Evolutionary conservation across 1,284 basidiomycete genomes (phyloP), one percentile per base, ranked within the genome.

Genomic region (Termitomyces sp.): DNA sequence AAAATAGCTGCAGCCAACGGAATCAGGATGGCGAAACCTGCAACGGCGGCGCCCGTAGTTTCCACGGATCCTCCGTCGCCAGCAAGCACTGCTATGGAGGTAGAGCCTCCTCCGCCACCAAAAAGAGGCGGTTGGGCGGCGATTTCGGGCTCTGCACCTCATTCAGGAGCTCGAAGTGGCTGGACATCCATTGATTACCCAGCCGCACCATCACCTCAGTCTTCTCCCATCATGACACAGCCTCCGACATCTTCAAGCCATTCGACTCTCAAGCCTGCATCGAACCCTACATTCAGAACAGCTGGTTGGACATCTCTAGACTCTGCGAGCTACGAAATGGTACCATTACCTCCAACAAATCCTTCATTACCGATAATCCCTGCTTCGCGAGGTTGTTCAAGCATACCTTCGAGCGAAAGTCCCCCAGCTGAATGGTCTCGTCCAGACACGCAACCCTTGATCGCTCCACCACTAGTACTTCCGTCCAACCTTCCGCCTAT

Each of bases 1-100:
- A 90, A 90, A 68, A 81, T 90, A 36, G 88, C 89, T 9, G 86
- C 82, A 55, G 88, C 90, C 0, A 82, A 80, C 39, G 89, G 90
- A 4, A 81, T 91, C 62, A 88, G 80, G 68, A 81, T 90, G 71
- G 65, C 78, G 0, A 86, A 83, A 63, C 74, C 81, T 26, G 56
- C 67, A 39, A 8, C 39, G 43, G 30, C 36, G 21, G 5, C 40
- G 5, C 58, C 59, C 21, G 12, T 53, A 9, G 48, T 55, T 39
- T 12, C 63, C 1, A 38, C 55, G n/a, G 42, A 68, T 39, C 53
- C 67, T 33, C 58, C 68, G 52, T 41, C 68, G 21, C 55, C 68
- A 39, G 41, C 65, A 15, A 48, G 62, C 55, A 48, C 62, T 50
- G 46, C 45, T 52, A 62, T 67, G 57, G 68, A 69, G 6, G 60